Evolutionary conservation across 148 eudicot species (phyloP), one percentile per base, ranked within the genome.

Genomic region (Selenicereus undatus): DNA sequence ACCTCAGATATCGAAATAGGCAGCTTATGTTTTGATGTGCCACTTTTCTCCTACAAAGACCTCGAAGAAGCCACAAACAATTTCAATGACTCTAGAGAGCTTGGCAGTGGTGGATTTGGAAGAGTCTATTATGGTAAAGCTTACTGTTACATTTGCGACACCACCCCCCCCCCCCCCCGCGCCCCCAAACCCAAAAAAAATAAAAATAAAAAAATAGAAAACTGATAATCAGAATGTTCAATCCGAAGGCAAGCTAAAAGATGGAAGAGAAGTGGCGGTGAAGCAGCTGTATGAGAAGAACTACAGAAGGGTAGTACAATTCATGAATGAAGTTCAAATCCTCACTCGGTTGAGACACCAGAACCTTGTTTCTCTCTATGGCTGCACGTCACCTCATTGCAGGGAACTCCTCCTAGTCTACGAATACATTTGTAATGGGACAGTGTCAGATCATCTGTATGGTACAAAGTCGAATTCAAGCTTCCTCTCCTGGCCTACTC

Each of bases 21-120:
- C 26, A 76, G 79, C 58, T 21, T 43, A 77, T 80, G 50, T 32
- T 82, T 78, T 26, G 89, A 89, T 21, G 81, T 85, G 39, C 73
- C 87, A 36, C 43, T 90, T 42, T 70, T 70, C 73, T 70, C 73
- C n/a, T 32, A 70, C 43, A 70, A 27, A 35, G 36, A 90, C 71
- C 91, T 88, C 24, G 76, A 82, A 82, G 86, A 80, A 74, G 87
- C 89, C 77, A 90, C 92, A 2, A 45, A 85, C 36, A 82, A 79
- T 27, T 90, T 90, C 42, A 82, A 85, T 75, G 70, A 88, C 30
- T 79, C 87, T 52, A 84, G 62, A 69, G 88, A 86, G 83, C 86
- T 90, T 30, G 92, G 92, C 32, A 86, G 86, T 73, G 92, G 92
- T 60, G 92, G 92, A 36, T 90, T 75, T 72, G 89, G 92, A 77